Percentiles rank a stretch among this genome's conserved stretches.
Evolutionary conservation across 192 early-diverging fungal genomes (phyloP).

Genomic region (Podila horticola): DNA sequence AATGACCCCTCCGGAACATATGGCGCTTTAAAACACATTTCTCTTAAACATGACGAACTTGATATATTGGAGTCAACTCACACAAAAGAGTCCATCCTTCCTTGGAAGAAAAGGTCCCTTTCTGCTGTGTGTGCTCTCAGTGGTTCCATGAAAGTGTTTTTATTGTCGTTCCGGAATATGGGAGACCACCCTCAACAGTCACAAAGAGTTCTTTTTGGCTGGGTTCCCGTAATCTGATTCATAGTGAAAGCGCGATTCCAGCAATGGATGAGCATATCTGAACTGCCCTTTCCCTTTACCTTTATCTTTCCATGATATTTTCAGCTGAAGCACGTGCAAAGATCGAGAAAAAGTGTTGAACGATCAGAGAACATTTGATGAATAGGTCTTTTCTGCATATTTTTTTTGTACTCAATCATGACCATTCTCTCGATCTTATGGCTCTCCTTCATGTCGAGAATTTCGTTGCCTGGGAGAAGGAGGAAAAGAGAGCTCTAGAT

Average conservation of each 20-base stretch:
- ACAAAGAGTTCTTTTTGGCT: neutral
- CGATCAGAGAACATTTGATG: neutral
- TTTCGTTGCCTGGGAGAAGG: neutral
- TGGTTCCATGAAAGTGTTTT: constrained; percentile 2
- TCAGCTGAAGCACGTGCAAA: neutral
- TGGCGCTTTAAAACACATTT: constrained; percentile 22
- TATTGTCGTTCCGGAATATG: constrained; percentile 15
- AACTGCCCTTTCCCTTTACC: neutral
- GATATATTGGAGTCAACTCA: no score
- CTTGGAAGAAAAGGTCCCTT: no score
- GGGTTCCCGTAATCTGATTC: constrained; percentile 35
- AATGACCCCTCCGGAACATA: constrained; percentile 15
- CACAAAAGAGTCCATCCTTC: no score
- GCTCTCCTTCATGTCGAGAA: neutral
- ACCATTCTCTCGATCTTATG: neutral
- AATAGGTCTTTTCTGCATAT: no score
- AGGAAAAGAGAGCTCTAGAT: neutral
- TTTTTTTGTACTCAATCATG: neutral
- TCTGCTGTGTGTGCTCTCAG: neutral
- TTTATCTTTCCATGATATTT: neutral
- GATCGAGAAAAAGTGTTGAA: neutral
- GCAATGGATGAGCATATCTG: constrained; percentile 18
- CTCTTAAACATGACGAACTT: neutral
- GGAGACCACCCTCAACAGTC: neutral
- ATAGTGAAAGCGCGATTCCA: constrained; percentile 51